These are phyloP conservation scores for Hydrangea macrophylla DNA, from an alignment of 148 eudicot species.

Conservation along the genomic window DNA sequence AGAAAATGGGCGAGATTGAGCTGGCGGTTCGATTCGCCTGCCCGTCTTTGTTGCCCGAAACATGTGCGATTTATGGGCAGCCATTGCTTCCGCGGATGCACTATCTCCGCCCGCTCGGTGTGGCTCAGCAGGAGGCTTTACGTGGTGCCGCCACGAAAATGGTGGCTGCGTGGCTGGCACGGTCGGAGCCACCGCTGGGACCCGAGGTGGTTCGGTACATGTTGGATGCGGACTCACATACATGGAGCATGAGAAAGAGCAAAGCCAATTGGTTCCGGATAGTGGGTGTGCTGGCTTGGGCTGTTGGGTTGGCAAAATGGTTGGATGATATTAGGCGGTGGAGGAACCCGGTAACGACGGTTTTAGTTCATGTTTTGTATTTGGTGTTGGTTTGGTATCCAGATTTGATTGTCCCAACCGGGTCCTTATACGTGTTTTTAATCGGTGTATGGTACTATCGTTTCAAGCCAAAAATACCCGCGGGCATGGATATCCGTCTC, in stretches of 20 bases:
- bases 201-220: slow-evolving; percentile 82
- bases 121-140: slow-evolving; percentile 88
- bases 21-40: slow-evolving; percentile 79
- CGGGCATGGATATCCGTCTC: slow-evolving; percentile 78
- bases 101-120: slow-evolving; percentile 87
- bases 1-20: slow-evolving; percentile 96
- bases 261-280: slow-evolving; percentile 93
- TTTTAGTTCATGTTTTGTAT: slow-evolving; percentile 75
- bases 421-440: slow-evolving; percentile 70
- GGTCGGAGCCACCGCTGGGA: slow-evolving; percentile 91
- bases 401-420: slow-evolving; percentile 91
- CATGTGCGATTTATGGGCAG: slow-evolving; percentile 75
- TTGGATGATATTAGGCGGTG: slow-evolving; percentile 72
- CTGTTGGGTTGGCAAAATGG: slow-evolving; percentile 89
- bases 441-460: slow-evolving; percentile 94
- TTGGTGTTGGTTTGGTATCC: slow-evolving; percentile 94
- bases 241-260: slow-evolving; percentile 97
- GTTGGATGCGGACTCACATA: slow-evolving; percentile 87
- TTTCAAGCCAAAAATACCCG: slow-evolving; percentile 83
- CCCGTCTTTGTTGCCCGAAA: slow-evolving; percentile 81
- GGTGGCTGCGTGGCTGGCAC: slow-evolving; percentile 81
- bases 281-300: slow-evolving; percentile 84
- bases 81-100: slow-evolving; percentile 89
- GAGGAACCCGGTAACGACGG: slow-evolving; percentile 80
- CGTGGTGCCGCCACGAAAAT: slow-evolving; percentile 78